These are phyloP conservation scores for Phytophthora sp. DNA, from an alignment of 352 stramenopile genomes.

Conservation along the genomic window DNA sequence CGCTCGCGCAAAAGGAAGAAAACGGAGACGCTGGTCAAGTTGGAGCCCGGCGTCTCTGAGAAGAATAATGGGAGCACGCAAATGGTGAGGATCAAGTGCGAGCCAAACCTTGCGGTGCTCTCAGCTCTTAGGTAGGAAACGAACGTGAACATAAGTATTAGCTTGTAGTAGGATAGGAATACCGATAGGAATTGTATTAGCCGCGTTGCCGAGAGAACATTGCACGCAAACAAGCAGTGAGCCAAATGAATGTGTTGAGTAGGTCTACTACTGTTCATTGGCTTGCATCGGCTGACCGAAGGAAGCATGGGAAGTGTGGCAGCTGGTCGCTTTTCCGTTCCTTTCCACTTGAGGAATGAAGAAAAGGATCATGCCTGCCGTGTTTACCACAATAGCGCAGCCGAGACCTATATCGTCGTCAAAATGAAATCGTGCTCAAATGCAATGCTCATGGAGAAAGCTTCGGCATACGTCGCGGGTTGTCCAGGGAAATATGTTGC, in stretches of 20 bases:
- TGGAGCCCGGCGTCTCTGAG: neutral
- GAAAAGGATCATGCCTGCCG: neutral
- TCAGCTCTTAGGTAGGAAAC: conserved; percentile 26
- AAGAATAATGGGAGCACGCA: neutral
- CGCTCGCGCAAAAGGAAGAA: conserved; percentile 17
- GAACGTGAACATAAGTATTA: conserved; percentile 38
- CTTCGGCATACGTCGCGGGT: conserved; percentile 63
- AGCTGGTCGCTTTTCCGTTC: neutral
- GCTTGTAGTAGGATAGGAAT: conserved; percentile 26
- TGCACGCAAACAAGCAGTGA: conserved; percentile 4
- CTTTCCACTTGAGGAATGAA: conserved; percentile 16
- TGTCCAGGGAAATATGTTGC: conserved; percentile 85
- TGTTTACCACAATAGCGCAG: neutral
- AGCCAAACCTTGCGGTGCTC: conserved; percentile 30
- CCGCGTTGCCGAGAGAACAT: conserved; percentile 5
- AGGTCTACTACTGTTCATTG: conserved; percentile 1
- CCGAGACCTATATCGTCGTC: neutral
- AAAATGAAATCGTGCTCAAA: neutral
- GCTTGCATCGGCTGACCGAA: neutral
- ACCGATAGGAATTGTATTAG: conserved; percentile 37
- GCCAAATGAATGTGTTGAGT: conserved; percentile 7
- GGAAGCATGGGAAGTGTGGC: neutral
- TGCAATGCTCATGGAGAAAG: conserved; percentile 22
- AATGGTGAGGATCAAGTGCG: conserved; percentile 15
- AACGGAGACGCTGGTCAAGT: conserved; percentile 4